Percentiles rank a stretch among this genome's conserved stretches.
Evolutionary conservation across 2,329 filamentous ascomycete species (phyloP).

Genomic region (Aureobasidium lini): DNA sequence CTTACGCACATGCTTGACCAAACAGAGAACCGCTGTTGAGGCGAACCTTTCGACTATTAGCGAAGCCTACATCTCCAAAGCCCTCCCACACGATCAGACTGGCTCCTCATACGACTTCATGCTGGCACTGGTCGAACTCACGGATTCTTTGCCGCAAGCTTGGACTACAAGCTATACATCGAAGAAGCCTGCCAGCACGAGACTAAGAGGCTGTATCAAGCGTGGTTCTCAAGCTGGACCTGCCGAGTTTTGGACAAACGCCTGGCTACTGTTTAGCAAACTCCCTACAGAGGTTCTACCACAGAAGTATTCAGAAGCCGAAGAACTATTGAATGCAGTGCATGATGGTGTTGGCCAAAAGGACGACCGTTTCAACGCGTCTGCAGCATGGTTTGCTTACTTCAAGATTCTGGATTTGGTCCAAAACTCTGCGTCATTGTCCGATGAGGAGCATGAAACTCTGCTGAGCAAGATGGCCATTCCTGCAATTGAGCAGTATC

Average conservation of each 20-base stretch:
- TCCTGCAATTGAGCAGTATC: constrained; percentile 48
- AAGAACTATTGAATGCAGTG: constrained; percentile 58
- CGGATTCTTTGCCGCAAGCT: constrained; percentile 55
- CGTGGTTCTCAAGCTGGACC: constrained; percentile 77
- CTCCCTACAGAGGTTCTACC: constrained; percentile 53
- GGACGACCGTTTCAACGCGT: constrained; percentile 65
- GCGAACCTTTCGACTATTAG: constrained; percentile 49
- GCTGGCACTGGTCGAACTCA: constrained; percentile 59
- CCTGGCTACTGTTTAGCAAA: constrained; percentile 53
- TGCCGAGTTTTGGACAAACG: constrained; percentile 62
- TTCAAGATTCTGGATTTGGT: constrained; percentile 50
- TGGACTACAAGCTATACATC: constrained; percentile 63
- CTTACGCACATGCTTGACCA: constrained; percentile 43
- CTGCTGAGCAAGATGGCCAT: constrained; percentile 43
- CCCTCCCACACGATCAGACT: constrained; percentile 62
- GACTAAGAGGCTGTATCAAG: constrained; percentile 66
- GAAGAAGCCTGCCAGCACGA: constrained; percentile 48
- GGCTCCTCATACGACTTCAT: constrained; percentile 68
- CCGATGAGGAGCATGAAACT: constrained; percentile 38
- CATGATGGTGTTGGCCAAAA: constrained; percentile 63
- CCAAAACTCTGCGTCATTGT: constrained; percentile 30
- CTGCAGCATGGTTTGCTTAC: constrained; percentile 68
- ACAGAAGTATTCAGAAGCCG: constrained; percentile 44
- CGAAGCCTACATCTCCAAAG: constrained; percentile 65
- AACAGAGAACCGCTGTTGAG: constrained; percentile 33